Evolutionary conservation across 2,329 filamentous ascomycete genomes (phyloP), one percentile per base, ranked within the genome.

Genomic region (Didymella segeticola): DNA sequence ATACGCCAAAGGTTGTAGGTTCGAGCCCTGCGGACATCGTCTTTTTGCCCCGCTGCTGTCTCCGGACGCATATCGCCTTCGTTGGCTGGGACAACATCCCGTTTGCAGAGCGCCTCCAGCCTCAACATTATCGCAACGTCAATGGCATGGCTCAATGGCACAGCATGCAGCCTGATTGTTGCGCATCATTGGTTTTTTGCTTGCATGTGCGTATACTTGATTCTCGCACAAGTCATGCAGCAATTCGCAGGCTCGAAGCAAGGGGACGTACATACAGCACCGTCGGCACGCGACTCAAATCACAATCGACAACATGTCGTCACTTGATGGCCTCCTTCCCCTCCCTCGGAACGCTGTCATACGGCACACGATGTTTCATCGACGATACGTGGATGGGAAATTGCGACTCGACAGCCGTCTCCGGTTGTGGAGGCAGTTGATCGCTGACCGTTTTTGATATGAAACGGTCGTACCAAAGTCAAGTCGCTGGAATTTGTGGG

Each of bases 1-100:
- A 43, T 47, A 43, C 61, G 60, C 61, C 61, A 63, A 63, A 63
- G 59, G 61, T 63, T 63, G 60, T 61, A 56, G 60, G 57, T 61
- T 61, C 58, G 58, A 59, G 47, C 20, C 38, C 57, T 38, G 22
- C 34, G 25, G 36, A 38, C 30, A 47, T 37, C 38, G 43, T 8
- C 30, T 38, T 56, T 52, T 54, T 56, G 27, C 33, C 9, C 22
- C n/a, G 5, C 4, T 22, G 34, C 11, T 43, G 31, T 30, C 26
- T 29, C 14, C 17, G 17, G 11, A 14, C 5, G 39, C 10, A 5
- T 5, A 26, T 26, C 25, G 30, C 30, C 22, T 36, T 20, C 22
- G 33, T 8, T 37, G 43, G 25, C 20, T 25, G 22, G 22, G 17
- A 36, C n/a, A 11, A 23, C 31, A 15, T 22, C 23, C 17, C 15